Evolutionary conservation across 495 filamentous ascomycete species (phyloP).

Genomic region (Talaromyces nanjingensis): DNA sequence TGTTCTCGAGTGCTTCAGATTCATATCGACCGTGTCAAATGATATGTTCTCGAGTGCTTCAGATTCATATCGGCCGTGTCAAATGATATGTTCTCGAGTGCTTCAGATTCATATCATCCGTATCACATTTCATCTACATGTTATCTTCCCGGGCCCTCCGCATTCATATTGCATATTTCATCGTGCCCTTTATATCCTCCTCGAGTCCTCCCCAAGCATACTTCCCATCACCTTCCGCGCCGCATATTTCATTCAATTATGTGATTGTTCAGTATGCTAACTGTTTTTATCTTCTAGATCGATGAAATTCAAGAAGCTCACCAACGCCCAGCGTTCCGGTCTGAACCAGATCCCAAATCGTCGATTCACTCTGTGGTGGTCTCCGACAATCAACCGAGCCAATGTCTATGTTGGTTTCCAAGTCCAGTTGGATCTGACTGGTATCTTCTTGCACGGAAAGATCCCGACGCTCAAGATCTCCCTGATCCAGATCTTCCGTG

Average conservation of each 20-base stretch:
- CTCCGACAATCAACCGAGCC: conserved; percentile 62
- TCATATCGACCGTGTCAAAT: not conserved
- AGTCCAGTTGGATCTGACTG: conserved; percentile 95
- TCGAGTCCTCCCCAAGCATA: not conserved
- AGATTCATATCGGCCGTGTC: not conserved
- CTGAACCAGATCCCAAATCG: conserved; percentile 99
- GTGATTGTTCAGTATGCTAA: not conserved
- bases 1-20: too few relatives aligned
- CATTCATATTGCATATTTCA: not conserved
- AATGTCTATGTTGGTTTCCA: conserved; percentile 84
- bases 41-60: too few relatives aligned
- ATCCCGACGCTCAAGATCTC: conserved; percentile 99
- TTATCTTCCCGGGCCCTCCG: not conserved
- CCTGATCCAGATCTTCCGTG: conserved; percentile 98
- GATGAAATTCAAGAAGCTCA: conserved; percentile 99
- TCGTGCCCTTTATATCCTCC: not conserved
- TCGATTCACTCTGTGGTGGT: conserved; percentile 99
- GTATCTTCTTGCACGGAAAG: conserved; percentile 99
- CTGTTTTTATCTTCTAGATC: not conserved
- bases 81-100: not conserved
- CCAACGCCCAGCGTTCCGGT: conserved; percentile 97
- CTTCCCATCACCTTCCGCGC: not conserved
- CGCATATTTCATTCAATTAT: not conserved
- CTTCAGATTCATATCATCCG: not conserved
- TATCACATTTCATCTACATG: not conserved